A percentile compares a stretch with the other conserved stretches of the same genome.
Conservation (phyloP, 768 basidiomycete genomes). For the Sutorius australiensis region DNA sequence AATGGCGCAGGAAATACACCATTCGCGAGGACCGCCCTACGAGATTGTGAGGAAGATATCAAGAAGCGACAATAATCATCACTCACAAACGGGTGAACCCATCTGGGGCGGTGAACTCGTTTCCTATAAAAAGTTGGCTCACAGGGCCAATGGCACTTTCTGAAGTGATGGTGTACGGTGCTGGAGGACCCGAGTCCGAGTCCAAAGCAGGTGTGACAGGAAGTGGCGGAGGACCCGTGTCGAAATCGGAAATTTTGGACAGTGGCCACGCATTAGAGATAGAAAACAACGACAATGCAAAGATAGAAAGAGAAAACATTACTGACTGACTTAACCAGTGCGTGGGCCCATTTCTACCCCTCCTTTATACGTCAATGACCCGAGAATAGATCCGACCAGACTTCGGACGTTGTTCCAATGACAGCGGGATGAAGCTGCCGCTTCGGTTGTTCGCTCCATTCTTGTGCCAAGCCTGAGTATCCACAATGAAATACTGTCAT, state of each 20-base stretch:
- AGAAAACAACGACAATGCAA: constrained; percentile 9
- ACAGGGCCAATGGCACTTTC: constrained; percentile 16
- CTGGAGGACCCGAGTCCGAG: too few relatives aligned
- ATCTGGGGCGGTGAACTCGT: constrained; percentile 43
- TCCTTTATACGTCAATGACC: constrained; percentile 8
- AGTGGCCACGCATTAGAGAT: constrained; percentile 3
- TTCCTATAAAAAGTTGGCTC: constrained; percentile 33
- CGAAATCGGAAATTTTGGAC: neutral
- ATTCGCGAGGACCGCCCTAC: constrained; percentile 41
- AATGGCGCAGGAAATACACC: constrained; percentile 46
- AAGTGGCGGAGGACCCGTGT: neutral
- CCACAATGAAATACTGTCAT: neutral
- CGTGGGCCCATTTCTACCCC: too few relatives aligned
- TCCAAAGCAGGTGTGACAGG: neutral
- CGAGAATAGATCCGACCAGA: neutral
- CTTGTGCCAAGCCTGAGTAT: too few relatives aligned
- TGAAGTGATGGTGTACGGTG: too few relatives aligned
- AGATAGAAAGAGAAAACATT: constrained; percentile 6
- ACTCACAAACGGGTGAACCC: constrained; percentile 41
- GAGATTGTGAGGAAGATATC: neutral
- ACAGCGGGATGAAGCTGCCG: neutral
- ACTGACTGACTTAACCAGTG: too few relatives aligned
- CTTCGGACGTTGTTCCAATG: neutral
- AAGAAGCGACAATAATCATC: neutral
- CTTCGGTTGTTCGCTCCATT: too few relatives aligned